Evolutionary conservation across 148 eudicot species (phyloP), one percentile per base, ranked within the genome.

Genomic region (Persicaria tinctoria): DNA sequence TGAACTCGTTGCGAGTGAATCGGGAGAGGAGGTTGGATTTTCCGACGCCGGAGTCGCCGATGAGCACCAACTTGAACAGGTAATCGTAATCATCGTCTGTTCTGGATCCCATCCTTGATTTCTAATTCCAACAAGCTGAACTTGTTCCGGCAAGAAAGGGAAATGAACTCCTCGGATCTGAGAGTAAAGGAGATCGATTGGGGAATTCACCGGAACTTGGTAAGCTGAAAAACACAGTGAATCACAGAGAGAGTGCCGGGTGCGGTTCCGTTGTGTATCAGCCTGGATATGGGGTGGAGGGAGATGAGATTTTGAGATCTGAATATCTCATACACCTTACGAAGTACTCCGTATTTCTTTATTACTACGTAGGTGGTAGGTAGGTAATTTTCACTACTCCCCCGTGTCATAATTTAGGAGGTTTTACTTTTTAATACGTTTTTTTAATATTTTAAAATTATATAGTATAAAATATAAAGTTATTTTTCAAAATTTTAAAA

Each of bases 1-100:
- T 77, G 72, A 87, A 87, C 57, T 87, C 88, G 55, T 87, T 83
- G 13, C 77, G 74, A 2, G 90, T 79, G 75, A 85, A 85, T 72
- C 90, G 74, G 11, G 90, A 85, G 9, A 87, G 74, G 46, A 87
- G 80, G 79, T 83, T 87, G 8, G 90, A 87, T 76, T 87, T 87
- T 20, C 90, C 90, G 11, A 87, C 90, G 1, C 82, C 90, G 1
- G 90, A 87, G 51, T 87, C 90, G 14, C 90, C 90, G 5, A 87
- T 80, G 2, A 87, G 69, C 38, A 87, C 88, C 9, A 83, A 66
- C 78, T 87, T 87, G 72, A 87, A 87, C 32, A 87, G 66, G 64
- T 87, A 87, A 83, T 87, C 90, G 75, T 87, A 87, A 64, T 87
- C 87, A 62, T 87, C 89, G 13, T 71, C 74, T 48, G 74, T 27